A percentile compares a stretch with the other conserved stretches of the same genome.
Conservation (phyloP, 345 rosid species). For the Geranium rotundifolium region DNA sequence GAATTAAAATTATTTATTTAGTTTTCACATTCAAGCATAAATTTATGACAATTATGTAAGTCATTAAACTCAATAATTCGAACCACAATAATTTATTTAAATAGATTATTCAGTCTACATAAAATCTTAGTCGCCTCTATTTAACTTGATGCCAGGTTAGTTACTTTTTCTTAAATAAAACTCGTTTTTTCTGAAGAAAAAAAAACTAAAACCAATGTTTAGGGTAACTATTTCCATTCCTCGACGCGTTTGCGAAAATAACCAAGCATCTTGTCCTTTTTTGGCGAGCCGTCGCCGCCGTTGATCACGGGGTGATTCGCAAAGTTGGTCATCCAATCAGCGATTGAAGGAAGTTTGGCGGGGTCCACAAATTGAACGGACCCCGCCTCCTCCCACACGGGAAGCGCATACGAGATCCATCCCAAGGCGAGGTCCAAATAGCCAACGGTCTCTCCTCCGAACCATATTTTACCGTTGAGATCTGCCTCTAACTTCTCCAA, state of each 20-base stretch:
- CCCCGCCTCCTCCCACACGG: conserved; percentile 23
- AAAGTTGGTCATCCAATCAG: conserved; percentile 20
- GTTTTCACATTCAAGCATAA: no score
- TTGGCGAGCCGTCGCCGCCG: conserved; percentile 16
- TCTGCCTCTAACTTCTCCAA: conserved; percentile 21
- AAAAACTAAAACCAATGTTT: no score
- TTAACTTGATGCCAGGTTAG: no score
- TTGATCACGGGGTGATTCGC: conserved; percentile 15
- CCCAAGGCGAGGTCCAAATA: conserved; percentile 22
- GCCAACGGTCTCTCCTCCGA: conserved; percentile 26
- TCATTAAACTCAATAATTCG: no score
- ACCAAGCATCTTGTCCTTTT: conserved; percentile 13
- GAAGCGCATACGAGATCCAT: conserved; percentile 20
- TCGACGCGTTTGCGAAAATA: conserved; percentile 4
- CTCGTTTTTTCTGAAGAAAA: no score
- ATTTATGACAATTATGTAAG: no score
- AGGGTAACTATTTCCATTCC: background rate
- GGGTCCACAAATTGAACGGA: conserved; percentile 10
- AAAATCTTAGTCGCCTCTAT: no score
- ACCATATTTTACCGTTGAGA: conserved; percentile 17
- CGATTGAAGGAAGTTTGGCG: conserved; percentile 14
- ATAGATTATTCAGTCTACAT: no score
- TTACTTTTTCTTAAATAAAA: no score
- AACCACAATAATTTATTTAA: no score
- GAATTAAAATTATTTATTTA: no score